A percentile compares a stretch with the other conserved stretches of the same genome.
phyloP scores from a whole-genome alignment of 106 monocot species.

The Dioscorea dumetorum region DNA sequence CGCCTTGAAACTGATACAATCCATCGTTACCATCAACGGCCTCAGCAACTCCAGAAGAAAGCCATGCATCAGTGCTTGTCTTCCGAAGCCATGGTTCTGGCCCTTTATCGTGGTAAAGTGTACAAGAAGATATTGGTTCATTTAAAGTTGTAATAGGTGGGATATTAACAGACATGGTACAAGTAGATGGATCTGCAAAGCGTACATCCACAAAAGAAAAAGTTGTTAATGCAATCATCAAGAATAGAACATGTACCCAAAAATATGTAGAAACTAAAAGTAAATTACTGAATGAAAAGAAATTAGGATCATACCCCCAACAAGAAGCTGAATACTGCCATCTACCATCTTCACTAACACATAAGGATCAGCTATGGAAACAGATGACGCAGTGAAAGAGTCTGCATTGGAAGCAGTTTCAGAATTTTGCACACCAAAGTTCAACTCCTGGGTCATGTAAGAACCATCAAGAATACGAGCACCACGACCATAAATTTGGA shows the following conservation, averaged over 20 bases:
- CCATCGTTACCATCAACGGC: conserved; percentile 73
- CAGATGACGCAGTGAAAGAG: conserved; percentile 38
- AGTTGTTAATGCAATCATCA: background rate
- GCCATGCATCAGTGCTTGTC: conserved; percentile 95
- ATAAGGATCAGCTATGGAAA: conserved; percentile 96
- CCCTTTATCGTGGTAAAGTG: conserved; percentile 91
- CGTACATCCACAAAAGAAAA: conserved; percentile 1
- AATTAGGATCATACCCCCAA: conserved; percentile 56
- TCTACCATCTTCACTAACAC: conserved; percentile 84
- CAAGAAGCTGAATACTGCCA: conserved; percentile 81
- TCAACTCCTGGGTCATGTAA: conserved; percentile 92
- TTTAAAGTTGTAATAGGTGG: conserved; percentile 43
- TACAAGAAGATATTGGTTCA: conserved; percentile 63
- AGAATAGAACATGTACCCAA: background rate
- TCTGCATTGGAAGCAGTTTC: conserved; percentile 51
- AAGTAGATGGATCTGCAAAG: conserved; percentile 59
- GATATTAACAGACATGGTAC: conserved; percentile 54
- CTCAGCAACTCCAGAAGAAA: conserved; percentile 77
- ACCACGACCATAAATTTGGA: conserved; percentile 80
- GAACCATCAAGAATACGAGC: conserved; percentile 94
- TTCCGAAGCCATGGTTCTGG: conserved; percentile 87
- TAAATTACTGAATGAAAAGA: background rate
- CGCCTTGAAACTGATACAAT: conserved; percentile 60
- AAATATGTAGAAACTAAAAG: background rate
- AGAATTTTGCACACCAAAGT: conserved; percentile 63